A percentile compares a stretch with the other conserved stretches of the same genome.
These are phyloP conservation scores for Botryotinia calthae DNA, from an alignment of 2,329 filamentous ascomycete species.

Conservation along the genomic window DNA sequence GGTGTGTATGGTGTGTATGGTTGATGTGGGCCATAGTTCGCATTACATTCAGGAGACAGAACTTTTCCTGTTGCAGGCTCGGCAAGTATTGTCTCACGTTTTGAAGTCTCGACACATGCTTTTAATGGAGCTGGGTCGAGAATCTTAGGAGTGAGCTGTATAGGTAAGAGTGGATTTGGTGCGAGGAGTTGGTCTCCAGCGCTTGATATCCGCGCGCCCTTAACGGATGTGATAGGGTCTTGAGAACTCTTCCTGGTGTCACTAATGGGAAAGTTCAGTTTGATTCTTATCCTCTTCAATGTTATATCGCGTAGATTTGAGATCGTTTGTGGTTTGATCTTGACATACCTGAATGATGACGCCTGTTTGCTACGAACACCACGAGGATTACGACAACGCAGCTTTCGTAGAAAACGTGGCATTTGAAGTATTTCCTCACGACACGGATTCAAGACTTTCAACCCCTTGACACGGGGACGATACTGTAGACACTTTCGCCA, in stretches of 20 bases:
- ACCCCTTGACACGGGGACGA: not conserved
- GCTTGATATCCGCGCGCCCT: not conserved
- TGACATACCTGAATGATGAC: not conserved
- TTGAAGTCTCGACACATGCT: not conserved
- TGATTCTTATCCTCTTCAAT: not conserved
- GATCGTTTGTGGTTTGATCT: too few relatives aligned
- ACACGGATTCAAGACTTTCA: not conserved
- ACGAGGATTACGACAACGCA: not conserved
- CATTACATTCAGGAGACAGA: not conserved
- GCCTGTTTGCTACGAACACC: not conserved
- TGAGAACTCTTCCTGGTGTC: not conserved
- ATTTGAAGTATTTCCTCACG: not conserved
- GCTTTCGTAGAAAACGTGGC: not conserved
- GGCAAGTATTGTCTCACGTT: not conserved
- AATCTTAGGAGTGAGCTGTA: too few relatives aligned
- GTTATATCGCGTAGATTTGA: not conserved
- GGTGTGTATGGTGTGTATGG: not conserved
- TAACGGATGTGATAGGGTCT: not conserved
- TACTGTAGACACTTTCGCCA: slow-evolving; percentile 5
- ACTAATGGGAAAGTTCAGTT: not conserved
- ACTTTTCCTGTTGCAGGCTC: not conserved
- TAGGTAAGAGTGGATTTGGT: not conserved
- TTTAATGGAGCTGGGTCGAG: not conserved
- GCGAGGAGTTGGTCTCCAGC: too few relatives aligned
- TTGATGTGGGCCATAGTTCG: too few relatives aligned